phyloP scores from a whole-genome alignment of 2,329 filamentous ascomycete species.

The Phialocephala sp. region DNA sequence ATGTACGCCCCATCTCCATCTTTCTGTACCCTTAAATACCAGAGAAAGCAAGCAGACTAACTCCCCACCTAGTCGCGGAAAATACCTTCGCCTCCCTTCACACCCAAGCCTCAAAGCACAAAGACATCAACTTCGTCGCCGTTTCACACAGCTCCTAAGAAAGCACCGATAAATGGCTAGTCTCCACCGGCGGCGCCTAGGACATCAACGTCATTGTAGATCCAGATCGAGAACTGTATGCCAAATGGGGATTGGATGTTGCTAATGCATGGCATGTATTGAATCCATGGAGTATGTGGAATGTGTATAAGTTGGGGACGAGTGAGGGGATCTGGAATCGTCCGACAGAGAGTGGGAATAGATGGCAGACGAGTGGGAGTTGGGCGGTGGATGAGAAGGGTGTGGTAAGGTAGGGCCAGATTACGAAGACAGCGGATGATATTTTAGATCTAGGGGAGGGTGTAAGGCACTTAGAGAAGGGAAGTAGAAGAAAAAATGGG shows the following conservation, averaged over 20 bases:
- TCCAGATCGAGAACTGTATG: constrained; percentile 63
- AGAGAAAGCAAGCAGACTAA: constrained; percentile 10
- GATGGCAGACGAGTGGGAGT: constrained; percentile 72
- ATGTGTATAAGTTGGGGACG: constrained; percentile 61
- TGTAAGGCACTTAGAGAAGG: constrained; percentile 38
- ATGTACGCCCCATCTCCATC: constrained; percentile 54
- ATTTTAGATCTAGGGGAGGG: constrained; percentile 58
- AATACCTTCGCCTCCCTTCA: constrained; percentile 65
- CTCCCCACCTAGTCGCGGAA: constrained; percentile 53
- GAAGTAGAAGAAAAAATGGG: not conserved
- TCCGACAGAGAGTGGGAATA: constrained; percentile 66
- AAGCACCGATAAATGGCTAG: constrained; percentile 53
- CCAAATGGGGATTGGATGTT: constrained; percentile 67
- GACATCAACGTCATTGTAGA: constrained; percentile 66
- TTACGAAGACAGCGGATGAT: constrained; percentile 56
- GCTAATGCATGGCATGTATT: constrained; percentile 67
- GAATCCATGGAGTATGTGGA: constrained; percentile 61
- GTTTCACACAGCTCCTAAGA: constrained; percentile 65
- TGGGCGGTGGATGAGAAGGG: constrained; percentile 64
- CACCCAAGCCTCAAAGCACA: constrained; percentile 55
- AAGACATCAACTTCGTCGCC: constrained; percentile 61
- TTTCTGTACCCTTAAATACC: not conserved
- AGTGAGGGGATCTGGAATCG: constrained; percentile 71
- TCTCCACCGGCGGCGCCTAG: constrained; percentile 38
- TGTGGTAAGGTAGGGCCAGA: constrained; percentile 57